These are phyloP conservation scores for Ophiostoma montium DNA, from an alignment of 2,329 filamentous ascomycete genomes.

Conservation along the genomic window DNA sequence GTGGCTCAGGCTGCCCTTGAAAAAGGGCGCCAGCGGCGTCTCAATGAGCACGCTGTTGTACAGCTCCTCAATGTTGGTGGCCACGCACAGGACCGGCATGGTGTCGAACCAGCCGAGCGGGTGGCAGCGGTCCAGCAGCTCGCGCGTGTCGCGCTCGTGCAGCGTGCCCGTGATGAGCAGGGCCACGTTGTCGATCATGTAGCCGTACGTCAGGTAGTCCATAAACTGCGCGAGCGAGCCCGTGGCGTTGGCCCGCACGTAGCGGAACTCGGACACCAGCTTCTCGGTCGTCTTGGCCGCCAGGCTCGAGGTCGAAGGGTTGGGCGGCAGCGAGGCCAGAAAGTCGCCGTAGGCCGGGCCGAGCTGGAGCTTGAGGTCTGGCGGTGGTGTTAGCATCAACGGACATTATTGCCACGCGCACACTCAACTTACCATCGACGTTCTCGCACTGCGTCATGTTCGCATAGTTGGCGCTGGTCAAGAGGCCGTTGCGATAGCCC, in stretches of 20 bases:
- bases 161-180: conserved; percentile 95
- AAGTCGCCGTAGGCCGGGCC: conserved; percentile 95
- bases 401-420: conserved; percentile 43
- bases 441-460: conserved; percentile 97
- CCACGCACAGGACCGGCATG: conserved; percentile 93
- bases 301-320: conserved; percentile 89
- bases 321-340: conserved; percentile 81
- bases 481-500: conserved; percentile 86
- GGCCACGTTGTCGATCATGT: conserved; percentile 99
- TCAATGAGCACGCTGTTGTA: conserved; percentile 98
- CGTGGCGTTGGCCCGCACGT: conserved; percentile 84
- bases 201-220: conserved; percentile 96
- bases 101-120: conserved; percentile 98
- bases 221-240: conserved; percentile 89
- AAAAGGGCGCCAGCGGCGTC: conserved; percentile 89
- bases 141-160: conserved; percentile 91
- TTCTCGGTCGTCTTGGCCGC: conserved; percentile 96
- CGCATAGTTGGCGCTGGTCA: conserved; percentile 81
- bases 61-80: conserved; percentile 95
- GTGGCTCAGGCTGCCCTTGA: conserved; percentile 91
- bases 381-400: conserved; percentile 19
- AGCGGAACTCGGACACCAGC: conserved; percentile 92
- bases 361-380: conserved; percentile 95
- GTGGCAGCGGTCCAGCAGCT: conserved; percentile 89
- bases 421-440: conserved; percentile 59